Conservation (phyloP, 805 yeast genomes). For the Lipomyces sp. region DNA sequence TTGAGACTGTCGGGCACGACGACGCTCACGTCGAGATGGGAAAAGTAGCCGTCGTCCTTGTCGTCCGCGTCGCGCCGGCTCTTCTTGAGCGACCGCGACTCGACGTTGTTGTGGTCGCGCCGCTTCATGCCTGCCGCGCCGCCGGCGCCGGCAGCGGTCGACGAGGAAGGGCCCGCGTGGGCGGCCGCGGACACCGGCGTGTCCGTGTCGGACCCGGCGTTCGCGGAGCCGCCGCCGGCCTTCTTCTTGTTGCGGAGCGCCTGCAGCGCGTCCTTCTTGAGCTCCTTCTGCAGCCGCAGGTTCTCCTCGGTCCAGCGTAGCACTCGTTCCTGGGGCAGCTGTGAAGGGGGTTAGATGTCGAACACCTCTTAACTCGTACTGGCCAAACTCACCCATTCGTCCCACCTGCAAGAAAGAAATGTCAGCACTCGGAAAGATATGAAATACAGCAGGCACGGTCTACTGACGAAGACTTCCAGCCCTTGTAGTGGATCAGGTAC, state of each 20-base stretch:
- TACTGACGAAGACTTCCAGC: constrained; percentile 76
- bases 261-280: constrained; percentile 48
- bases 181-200: background rate
- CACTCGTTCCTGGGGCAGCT: constrained; percentile 53
- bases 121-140: constrained; percentile 18
- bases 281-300: constrained; percentile 56
- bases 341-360: too few species aligned
- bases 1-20: constrained; percentile 66
- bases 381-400: constrained; percentile 87
- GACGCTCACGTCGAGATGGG: constrained; percentile 50
- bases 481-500: constrained; percentile 82
- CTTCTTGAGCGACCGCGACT: constrained; percentile 15
- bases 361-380: too few species aligned
- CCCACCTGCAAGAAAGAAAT: constrained; percentile 52
- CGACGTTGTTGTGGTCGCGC: constrained; percentile 24
- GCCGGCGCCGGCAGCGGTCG: background rate
- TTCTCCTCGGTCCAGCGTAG: constrained; percentile 69
- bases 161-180: background rate
- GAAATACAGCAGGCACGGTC: background rate
- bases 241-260: constrained; percentile 32
- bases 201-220: constrained; percentile 16
- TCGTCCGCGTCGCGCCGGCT: constrained; percentile 25
- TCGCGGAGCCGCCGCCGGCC: constrained; percentile 16
- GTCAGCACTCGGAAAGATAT: background rate
- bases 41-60: constrained; percentile 21